phyloP scores from a whole-genome alignment of 495 filamentous ascomycete species.

The Penicillium egyptiacum region DNA sequence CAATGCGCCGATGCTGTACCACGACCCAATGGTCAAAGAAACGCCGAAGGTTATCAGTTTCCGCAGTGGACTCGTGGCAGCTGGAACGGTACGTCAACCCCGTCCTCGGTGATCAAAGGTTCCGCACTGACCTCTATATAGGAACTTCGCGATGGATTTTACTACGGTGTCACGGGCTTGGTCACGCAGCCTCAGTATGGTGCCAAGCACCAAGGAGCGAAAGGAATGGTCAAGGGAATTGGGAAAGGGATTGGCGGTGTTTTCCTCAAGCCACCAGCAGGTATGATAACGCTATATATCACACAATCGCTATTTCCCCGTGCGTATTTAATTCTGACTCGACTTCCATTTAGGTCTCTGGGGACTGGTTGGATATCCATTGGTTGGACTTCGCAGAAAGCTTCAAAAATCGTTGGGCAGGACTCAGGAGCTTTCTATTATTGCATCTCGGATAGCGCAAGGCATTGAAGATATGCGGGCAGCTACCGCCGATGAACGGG shows the following conservation, averaged over 20 bases:
- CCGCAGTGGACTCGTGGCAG: constrained; percentile 64
- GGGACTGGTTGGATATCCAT: constrained; percentile 67
- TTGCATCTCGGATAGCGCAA: constrained; percentile 26
- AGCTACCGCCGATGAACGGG: constrained; percentile 19
- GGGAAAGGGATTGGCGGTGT: constrained; percentile 75
- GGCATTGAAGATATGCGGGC: constrained; percentile 29
- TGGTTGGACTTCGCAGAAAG: constrained; percentile 72
- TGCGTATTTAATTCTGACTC: not conserved
- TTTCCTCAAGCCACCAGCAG: constrained; percentile 69
- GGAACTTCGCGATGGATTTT: constrained; percentile 67
- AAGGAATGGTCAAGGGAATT: constrained; percentile 70
- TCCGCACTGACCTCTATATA: constrained; percentile 56
- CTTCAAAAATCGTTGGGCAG: constrained; percentile 52
- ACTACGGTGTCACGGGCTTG: constrained; percentile 71
- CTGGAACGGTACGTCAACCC: constrained; percentile 62
- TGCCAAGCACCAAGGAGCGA: constrained; percentile 64
- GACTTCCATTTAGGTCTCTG: constrained; percentile 47
- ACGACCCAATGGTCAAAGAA: constrained; percentile 69
- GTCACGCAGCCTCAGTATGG: constrained; percentile 70
- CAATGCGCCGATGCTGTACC: constrained; percentile 77
- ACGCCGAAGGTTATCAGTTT: constrained; percentile 70
- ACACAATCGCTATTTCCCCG: not conserved
- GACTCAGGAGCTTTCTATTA: constrained; percentile 17
- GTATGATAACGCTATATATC: constrained; percentile 35
- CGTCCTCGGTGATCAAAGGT: not conserved